Percentiles rank a stretch among this genome's conserved stretches.
Evolutionary conservation across 164 flowering plant species (phyloP).

Genomic region (Euptelea pleiosperma): DNA sequence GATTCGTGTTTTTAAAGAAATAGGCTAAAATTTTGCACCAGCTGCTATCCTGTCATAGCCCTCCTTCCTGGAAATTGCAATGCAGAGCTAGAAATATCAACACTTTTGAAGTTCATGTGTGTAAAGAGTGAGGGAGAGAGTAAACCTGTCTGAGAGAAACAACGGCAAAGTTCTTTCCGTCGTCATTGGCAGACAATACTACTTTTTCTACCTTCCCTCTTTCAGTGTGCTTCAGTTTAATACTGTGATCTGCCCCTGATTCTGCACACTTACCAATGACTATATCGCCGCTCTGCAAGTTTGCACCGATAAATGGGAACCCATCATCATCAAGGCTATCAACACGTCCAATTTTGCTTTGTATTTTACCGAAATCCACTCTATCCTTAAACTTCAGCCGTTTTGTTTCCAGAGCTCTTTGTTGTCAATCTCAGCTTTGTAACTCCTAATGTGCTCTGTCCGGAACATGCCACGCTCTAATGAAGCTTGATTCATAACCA

Average conservation of each 20-base stretch:
- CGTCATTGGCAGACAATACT: constrained; percentile 89
- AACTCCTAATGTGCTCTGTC: constrained; percentile 71
- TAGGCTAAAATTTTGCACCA: no score
- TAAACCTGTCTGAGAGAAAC: constrained; percentile 90
- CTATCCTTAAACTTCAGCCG: constrained; percentile 49
- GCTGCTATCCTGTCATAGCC: no score
- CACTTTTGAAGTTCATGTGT: no score
- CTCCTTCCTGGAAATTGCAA: neutral
- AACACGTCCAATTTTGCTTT: constrained; percentile 76
- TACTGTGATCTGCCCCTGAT: constrained; percentile 83
- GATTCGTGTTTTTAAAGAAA: neutral
- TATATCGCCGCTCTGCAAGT: constrained; percentile 76
- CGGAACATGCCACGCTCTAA: constrained; percentile 96
- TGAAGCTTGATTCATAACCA: constrained; percentile 91
- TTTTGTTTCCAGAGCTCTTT: constrained; percentile 41
- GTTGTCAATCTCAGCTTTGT: constrained; percentile 86
- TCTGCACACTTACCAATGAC: constrained; percentile 81
- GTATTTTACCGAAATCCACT: constrained; percentile 68
- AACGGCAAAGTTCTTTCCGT: constrained; percentile 83
- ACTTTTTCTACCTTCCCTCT: constrained; percentile 91
- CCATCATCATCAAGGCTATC: constrained; percentile 97
- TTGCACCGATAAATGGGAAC: constrained; percentile 83
- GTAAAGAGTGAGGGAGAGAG: constrained; percentile 2
- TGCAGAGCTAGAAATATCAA: neutral
- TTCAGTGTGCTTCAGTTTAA: constrained; percentile 90